A percentile compares a stretch with the other conserved stretches of the same genome.
phyloP scores from a whole-genome alignment of 1,284 basidiomycete genomes.

The Cutaneotrichosporon spelunceum region DNA sequence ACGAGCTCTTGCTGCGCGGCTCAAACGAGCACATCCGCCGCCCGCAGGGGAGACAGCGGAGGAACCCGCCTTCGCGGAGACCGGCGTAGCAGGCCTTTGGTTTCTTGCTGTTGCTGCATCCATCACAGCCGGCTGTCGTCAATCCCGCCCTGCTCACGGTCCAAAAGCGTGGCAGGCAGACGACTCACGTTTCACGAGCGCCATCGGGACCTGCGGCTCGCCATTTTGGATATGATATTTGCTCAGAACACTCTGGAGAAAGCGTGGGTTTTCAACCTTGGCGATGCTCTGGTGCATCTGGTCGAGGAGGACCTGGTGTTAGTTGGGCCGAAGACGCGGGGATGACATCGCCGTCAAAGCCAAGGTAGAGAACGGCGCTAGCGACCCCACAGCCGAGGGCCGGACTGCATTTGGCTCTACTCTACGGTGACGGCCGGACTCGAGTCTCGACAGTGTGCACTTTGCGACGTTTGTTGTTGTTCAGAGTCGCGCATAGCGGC shows the following conservation, averaged over 20 bases:
- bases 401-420: background rate
- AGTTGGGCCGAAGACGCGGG: background rate
- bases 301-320: conserved; percentile 1
- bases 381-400: background rate
- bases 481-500: background rate
- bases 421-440: too few relatives aligned
- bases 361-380: background rate
- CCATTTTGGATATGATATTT: background rate
- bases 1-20: conserved; percentile 5
- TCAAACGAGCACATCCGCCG: conserved; percentile 7
- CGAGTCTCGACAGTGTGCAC: background rate
- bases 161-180: background rate
- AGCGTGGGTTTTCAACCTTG: conserved; percentile 7
- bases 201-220: background rate
- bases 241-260: conserved; percentile 1
- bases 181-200: background rate
- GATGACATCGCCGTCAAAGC: background rate
- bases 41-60: conserved; percentile 5
- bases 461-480: background rate
- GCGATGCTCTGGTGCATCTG: conserved; percentile 5
- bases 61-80: conserved; percentile 1
- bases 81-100: conserved; percentile 4
- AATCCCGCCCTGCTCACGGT: background rate
- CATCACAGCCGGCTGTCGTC: conserved; percentile 2
- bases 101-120: background rate